Percentiles rank a stretch among this genome's conserved stretches.
Evolutionary conservation across 2,329 filamentous ascomycete species (phyloP).

Genomic region (Talaromyces sp.): DNA sequence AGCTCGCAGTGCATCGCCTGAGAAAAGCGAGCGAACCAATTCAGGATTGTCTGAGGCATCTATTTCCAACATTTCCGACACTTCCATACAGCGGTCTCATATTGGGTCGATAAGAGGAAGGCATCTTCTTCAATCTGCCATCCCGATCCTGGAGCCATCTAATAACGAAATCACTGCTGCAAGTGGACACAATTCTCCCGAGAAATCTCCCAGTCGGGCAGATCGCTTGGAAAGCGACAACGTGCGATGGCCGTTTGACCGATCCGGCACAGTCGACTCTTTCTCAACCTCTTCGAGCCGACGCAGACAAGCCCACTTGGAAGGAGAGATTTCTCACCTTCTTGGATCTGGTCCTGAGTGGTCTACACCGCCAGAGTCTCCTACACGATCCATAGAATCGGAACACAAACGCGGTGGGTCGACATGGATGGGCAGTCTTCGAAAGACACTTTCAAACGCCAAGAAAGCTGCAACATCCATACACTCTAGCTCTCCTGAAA

Average conservation of each 20-base stretch:
- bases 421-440: conserved; percentile 64
- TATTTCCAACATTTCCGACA: conserved; percentile 36
- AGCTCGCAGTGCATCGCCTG: conserved; percentile 39
- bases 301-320: conserved; percentile 44
- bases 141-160: conserved; percentile 16
- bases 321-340: conserved; percentile 42
- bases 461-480: conserved; percentile 15
- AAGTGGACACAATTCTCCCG: conserved; percentile 20
- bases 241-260: conserved; percentile 23
- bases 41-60: conserved; percentile 53
- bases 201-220: conserved; percentile 19
- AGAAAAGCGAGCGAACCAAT: conserved; percentile 50
- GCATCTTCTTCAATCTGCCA: conserved; percentile 15
- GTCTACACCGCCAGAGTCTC: conserved; percentile 18
- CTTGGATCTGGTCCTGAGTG: conserved; percentile 38
- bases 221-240: conserved; percentile 18
- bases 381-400: conserved; percentile 6
- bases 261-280: conserved; percentile 41
- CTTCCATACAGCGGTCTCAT: conserved; percentile 13
- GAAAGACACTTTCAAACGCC: conserved; percentile 53
- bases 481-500: conserved; percentile 10
- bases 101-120: conserved; percentile 32
- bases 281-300: conserved; percentile 47
- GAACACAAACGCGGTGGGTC: conserved; percentile 28
- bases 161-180: conserved; percentile 14